Conservation (phyloP, 176 grass and related monocot species). For the Poa annua region DNA sequence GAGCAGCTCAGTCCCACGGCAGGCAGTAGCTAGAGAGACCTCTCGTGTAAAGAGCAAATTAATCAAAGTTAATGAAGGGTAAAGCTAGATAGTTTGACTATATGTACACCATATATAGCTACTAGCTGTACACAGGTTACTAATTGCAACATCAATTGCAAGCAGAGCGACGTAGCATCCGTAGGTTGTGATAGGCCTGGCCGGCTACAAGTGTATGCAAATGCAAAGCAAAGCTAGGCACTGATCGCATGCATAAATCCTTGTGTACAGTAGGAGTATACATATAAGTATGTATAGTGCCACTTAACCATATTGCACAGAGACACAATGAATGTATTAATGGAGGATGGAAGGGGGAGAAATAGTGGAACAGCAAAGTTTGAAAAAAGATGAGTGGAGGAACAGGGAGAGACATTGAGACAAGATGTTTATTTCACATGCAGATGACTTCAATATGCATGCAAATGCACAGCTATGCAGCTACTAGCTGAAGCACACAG, state of each 20-base stretch:
- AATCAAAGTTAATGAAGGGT: constrained; percentile 31
- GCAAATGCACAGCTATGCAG: constrained; percentile 22
- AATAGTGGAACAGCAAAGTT: constrained; percentile 14
- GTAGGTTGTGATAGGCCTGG: constrained; percentile 8
- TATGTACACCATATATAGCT: not conserved
- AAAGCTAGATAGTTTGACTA: constrained; percentile 10
- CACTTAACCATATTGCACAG: constrained; percentile 8
- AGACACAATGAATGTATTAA: constrained; percentile 19
- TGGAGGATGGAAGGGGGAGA: constrained; percentile 29
- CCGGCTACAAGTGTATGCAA: constrained; percentile 31
- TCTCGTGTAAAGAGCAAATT: constrained; percentile 26
- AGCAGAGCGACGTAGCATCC: not conserved
- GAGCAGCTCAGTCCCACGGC: constrained; percentile 7
- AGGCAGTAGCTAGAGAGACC: constrained; percentile 26
- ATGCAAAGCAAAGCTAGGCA: constrained; percentile 8
- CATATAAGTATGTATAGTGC: not conserved
- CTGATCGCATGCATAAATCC: not conserved
- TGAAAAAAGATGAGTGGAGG: not conserved
- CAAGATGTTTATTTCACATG: constrained; percentile 65
- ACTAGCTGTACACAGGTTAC: constrained; percentile 10
- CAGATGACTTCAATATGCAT: constrained; percentile 59
- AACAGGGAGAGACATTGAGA: constrained; percentile 50
- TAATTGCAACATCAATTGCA: constrained; percentile 37
- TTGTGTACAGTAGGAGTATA: not conserved
- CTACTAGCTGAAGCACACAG: constrained; percentile 17